Percentiles rank a stretch among this genome's conserved stretches.
Conservation (phyloP, 805 yeast genomes). For the Yamadazyma laniorum region DNA sequence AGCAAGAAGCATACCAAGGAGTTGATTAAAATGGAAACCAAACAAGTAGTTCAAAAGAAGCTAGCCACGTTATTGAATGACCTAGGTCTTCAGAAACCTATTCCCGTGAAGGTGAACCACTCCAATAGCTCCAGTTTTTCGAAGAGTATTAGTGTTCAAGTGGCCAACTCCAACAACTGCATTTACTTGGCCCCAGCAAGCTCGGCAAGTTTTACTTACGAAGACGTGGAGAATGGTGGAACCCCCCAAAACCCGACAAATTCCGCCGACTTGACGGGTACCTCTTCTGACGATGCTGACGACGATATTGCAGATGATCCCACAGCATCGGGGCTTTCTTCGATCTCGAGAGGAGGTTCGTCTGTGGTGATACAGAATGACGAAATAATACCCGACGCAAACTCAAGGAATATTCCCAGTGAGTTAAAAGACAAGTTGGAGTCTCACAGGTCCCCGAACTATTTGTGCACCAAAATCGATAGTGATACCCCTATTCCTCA, state of each 20-base stretch:
- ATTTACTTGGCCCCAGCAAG: constrained; percentile 39
- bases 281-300: no score
- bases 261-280: neutral
- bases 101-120: constrained; percentile 31
- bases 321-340: neutral
- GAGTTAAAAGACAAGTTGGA: constrained; percentile 22
- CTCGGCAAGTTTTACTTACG: constrained; percentile 40
- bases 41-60: constrained; percentile 36
- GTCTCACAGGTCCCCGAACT: constrained; percentile 33
- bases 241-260: constrained; percentile 12
- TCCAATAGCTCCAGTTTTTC: constrained; percentile 24
- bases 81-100: constrained; percentile 40
- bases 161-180: constrained; percentile 41
- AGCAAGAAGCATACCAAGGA: constrained; percentile 33
- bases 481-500: constrained; percentile 46
- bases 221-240: constrained; percentile 43
- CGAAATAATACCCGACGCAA: constrained; percentile 2
- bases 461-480: constrained; percentile 35
- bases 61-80: constrained; percentile 28
- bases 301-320: neutral
- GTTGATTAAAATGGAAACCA: constrained; percentile 38
- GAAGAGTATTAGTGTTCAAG: constrained; percentile 29
- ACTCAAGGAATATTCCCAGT: constrained; percentile 8
- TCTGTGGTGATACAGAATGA: constrained; percentile 2
- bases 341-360: constrained; percentile 5